Conservation (phyloP, 768 basidiomycete species). For the Lactarius sp. region DNA sequence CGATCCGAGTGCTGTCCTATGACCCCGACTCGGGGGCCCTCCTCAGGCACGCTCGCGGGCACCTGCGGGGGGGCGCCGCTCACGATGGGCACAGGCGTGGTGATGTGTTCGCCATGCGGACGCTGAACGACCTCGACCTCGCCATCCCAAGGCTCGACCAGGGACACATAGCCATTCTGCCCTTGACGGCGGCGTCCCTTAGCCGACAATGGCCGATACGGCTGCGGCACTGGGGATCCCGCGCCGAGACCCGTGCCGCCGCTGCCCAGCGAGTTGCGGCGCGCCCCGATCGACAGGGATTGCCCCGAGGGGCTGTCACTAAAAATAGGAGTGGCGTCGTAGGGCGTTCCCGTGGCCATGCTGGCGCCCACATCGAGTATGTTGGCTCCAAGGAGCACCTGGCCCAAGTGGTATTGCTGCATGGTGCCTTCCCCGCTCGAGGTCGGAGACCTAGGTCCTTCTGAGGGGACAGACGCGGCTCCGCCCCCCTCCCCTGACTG, state of each 20-base stretch:
- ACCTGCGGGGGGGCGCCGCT: no score
- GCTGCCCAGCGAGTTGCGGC: background rate
- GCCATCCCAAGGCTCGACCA: slow-evolving; percentile 23
- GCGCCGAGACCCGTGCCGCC: background rate
- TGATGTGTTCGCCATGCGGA: no score
- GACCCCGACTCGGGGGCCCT: slow-evolving; percentile 11
- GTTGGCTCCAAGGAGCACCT: slow-evolving; percentile 26
- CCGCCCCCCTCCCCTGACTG: slow-evolving; percentile 27
- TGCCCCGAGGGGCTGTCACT: slow-evolving; percentile 4
- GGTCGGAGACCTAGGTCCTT: slow-evolving; percentile 14
- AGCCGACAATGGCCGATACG: slow-evolving; percentile 13
- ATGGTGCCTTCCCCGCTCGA: slow-evolving; percentile 22
- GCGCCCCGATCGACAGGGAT: slow-evolving; percentile 2
- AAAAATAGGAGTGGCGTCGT: slow-evolving; percentile 18
- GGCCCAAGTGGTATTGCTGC: slow-evolving; percentile 28
- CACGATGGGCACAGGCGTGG: no score
- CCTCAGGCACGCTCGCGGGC: slow-evolving; percentile 26
- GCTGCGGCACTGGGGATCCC: slow-evolving; percentile 10
- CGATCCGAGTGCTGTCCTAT: slow-evolving; percentile 32
- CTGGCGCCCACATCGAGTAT: slow-evolving; percentile 19
- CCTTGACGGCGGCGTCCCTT: slow-evolving; percentile 29
- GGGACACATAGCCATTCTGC: slow-evolving; percentile 16
- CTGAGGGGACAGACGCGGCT: slow-evolving; percentile 21
- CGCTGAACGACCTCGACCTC: slow-evolving; percentile 13
- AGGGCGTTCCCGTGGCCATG: slow-evolving; percentile 23